A percentile compares a stretch with the other conserved stretches of the same genome.
These are phyloP conservation scores for Ophiobolus disseminans DNA, from an alignment of 2,329 filamentous ascomycete genomes.

Conservation along the genomic window DNA sequence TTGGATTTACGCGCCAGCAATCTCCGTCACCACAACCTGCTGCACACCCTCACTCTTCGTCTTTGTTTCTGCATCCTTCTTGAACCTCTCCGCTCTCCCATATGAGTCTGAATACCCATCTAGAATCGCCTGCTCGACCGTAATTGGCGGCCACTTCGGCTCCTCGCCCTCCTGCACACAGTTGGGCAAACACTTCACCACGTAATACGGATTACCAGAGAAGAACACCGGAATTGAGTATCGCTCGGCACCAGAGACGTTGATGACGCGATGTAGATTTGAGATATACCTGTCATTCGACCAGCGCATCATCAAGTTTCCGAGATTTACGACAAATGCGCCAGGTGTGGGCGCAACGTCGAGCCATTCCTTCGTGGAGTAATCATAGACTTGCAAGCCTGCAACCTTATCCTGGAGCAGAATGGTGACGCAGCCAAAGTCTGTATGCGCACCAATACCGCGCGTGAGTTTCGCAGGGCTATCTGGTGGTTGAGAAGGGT, in stretches of 20 bases:
- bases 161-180: constrained; percentile 47
- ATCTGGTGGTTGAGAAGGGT: constrained; percentile 50
- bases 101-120: constrained; percentile 54
- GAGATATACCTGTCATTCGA: constrained; percentile 53
- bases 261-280: constrained; percentile 53
- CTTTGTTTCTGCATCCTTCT: constrained; percentile 43
- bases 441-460: constrained; percentile 54
- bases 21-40: constrained; percentile 12
- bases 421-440: constrained; percentile 53
- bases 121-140: constrained; percentile 52
- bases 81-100: constrained; percentile 52
- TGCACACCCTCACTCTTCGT: constrained; percentile 6
- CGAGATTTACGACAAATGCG: constrained; percentile 85
- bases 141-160: constrained; percentile 52
- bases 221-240: constrained; percentile 55
- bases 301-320: constrained; percentile 57
- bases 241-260: constrained; percentile 48
- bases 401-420: constrained; percentile 53
- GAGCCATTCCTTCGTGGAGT: constrained; percentile 73
- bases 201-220: constrained; percentile 54
- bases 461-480: constrained; percentile 46
- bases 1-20: constrained; percentile 22
- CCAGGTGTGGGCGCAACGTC: constrained; percentile 77
- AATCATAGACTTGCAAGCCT: constrained; percentile 81
- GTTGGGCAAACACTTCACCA: constrained; percentile 53